Evolutionary conservation across 352 stramenopile genomes (phyloP), one percentile per base, ranked within the genome.

Genomic region (Phytophthora syringae): DNA sequence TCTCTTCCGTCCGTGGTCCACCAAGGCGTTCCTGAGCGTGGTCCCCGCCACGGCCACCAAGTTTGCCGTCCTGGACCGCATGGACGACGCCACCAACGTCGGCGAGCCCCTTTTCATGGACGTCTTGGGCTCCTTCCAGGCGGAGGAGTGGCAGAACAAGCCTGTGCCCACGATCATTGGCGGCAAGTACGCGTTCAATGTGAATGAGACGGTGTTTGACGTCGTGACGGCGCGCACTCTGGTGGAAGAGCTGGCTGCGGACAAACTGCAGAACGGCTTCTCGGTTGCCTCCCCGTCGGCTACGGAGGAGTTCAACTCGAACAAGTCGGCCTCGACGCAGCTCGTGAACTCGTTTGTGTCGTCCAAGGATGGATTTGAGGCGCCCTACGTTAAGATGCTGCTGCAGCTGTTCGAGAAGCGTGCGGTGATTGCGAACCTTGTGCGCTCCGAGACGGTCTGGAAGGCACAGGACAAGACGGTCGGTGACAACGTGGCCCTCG

Each of bases 91-190:
- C 49, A 92, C 82, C 13, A 92, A 88, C 51, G 87, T 97, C 52
- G 88, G 89, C 37, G 88, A 97, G 67, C 93, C 93, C 36, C 74
- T 98, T 7, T 98, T 97, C 68, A 71, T 97, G 69, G 92, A 98
- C 72, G 91, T 98, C 36, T 85, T 95, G n/a, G 81, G 81, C 40
- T 97, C 89, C 32, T 93, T 98, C 64, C 84, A 96, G 72, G 88
- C 80, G 47, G 86, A 93, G 24, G 77, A 79, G 37, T 93, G 79
- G 80, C 72, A 77, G 27, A 70, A 83, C 56, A 76, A 85, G 28
- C 52, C 84, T 2, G 60, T 75, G 13, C 84, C 84, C 0, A 75
- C 79, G 30, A 76, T 98, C 44, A 83, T 97, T 49, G 90, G 92
- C 42, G 81, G 83, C 66, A 90, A 90, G 66, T 88, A 96, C 76